These are phyloP conservation scores for Toxoplasma gondii DNA, from an alignment of 169 alveolate species.

Conservation along the genomic window DNA sequence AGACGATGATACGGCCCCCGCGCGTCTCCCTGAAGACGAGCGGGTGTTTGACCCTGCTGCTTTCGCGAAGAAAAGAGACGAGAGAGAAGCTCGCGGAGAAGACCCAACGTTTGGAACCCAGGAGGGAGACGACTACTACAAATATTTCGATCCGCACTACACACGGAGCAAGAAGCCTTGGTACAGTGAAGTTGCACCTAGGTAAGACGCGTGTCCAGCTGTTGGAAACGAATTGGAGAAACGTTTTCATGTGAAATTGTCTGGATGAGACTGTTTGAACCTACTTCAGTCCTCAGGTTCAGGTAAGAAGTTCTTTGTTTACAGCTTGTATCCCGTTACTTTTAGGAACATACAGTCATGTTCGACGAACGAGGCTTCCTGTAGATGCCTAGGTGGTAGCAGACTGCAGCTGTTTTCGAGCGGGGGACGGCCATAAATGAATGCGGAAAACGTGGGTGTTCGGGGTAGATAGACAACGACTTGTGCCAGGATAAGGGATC, in stretches of 20 bases:
- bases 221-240: background rate
- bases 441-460: no score
- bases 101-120: background rate
- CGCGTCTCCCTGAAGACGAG: background rate
- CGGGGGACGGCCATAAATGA: no score
- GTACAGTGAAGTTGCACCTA: background rate
- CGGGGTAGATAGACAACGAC: no score
- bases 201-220: background rate
- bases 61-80: background rate
- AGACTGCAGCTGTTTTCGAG: no score
- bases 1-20: background rate
- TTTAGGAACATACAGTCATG: no score
- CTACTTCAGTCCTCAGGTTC: no score
- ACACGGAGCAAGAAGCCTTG: background rate
- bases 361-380: no score
- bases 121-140: background rate
- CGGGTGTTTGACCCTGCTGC: background rate
- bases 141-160: slow-evolving; percentile 3
- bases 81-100: background rate
- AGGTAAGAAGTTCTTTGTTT: background rate
- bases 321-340: background rate
- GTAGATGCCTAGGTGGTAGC: no score
- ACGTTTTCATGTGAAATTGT: background rate
- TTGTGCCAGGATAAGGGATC: no score
- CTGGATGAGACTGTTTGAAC: no score